phyloP scores from a whole-genome alignment of 768 basidiomycete genomes.

The Tubosaeta sp. region DNA sequence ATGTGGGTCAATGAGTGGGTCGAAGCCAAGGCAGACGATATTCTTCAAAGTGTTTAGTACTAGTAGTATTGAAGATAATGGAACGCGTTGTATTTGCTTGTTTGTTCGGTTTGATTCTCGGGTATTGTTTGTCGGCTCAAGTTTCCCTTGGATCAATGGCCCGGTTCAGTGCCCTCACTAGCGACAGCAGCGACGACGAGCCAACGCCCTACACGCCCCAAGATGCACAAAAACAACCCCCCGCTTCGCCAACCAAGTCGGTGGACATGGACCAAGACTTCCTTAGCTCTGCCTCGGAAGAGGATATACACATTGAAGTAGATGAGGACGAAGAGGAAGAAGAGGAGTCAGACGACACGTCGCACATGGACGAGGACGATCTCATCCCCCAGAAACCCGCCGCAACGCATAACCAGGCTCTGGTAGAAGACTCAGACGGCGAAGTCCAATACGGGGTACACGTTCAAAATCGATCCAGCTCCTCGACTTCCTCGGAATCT shows the following conservation, averaged over 20 bases:
- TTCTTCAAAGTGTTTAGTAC: background rate
- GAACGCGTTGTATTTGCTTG: conserved; percentile 23
- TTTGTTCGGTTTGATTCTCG: conserved; percentile 23
- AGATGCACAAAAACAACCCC: conserved; percentile 15
- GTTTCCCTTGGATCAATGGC: conserved; percentile 43
- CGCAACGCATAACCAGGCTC: conserved; percentile 38
- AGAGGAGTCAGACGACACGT: conserved; percentile 37
- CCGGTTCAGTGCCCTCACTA: conserved; percentile 62
- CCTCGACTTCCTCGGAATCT: conserved; percentile 24
- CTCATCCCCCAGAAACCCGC: conserved; percentile 26
- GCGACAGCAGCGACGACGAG: conserved; percentile 54
- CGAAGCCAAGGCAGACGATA: conserved; percentile 33
- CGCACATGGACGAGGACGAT: conserved; percentile 53
- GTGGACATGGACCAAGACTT: conserved; percentile 31
- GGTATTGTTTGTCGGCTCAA: conserved; percentile 18
- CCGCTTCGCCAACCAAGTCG: conserved; percentile 18
- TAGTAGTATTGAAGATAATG: background rate
- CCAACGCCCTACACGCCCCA: conserved; percentile 33
- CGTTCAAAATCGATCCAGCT: conserved; percentile 33
- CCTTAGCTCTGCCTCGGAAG: conserved; percentile 25
- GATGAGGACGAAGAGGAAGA: conserved; percentile 37
- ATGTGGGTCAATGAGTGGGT: conserved; percentile 93
- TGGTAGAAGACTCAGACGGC: conserved; percentile 53
- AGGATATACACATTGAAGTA: conserved; percentile 25
- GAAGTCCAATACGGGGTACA: conserved; percentile 44